phyloP scores from a whole-genome alignment of 768 basidiomycete genomes.

The Pleurotus eryngii region DNA sequence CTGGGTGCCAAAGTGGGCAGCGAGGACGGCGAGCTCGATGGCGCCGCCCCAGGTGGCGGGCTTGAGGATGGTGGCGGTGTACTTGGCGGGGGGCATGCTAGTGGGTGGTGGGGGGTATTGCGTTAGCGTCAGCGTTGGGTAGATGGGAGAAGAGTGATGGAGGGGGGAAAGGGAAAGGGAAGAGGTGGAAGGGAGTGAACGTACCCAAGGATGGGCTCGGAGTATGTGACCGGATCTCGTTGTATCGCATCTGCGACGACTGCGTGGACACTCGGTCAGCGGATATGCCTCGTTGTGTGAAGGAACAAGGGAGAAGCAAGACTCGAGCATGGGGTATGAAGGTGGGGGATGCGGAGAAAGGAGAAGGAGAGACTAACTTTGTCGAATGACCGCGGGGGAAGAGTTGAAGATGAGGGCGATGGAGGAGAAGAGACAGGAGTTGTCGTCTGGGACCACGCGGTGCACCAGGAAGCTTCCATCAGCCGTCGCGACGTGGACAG shows the following conservation, averaged over 20 bases:
- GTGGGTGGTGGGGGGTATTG: background rate
- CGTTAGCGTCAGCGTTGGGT: no score
- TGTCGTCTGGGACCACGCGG: slow-evolving; percentile 94
- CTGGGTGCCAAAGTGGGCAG: slow-evolving; percentile 78
- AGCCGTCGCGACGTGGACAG: slow-evolving; percentile 51
- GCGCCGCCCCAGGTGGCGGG: slow-evolving; percentile 92
- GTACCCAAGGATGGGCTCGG: slow-evolving; percentile 86
- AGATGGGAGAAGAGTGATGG: no score
- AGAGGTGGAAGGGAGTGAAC: slow-evolving; percentile 5
- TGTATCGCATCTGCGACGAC: slow-evolving; percentile 84
- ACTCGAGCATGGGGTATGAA: no score
- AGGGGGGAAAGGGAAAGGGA: no score
- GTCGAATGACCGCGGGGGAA: slow-evolving; percentile 70
- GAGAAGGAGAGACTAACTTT: slow-evolving; percentile 42
- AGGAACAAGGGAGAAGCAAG: background rate
- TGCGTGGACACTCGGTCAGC: slow-evolving; percentile 22
- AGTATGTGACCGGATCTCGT: slow-evolving; percentile 67
- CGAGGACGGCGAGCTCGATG: slow-evolving; percentile 86
- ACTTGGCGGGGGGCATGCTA: slow-evolving; percentile 57
- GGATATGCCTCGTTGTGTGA: background rate
- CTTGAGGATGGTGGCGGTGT: slow-evolving; percentile 78
- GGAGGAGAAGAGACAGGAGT: slow-evolving; percentile 91
- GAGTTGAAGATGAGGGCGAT: slow-evolving; percentile 85
- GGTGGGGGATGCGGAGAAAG: no score
- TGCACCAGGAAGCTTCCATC: slow-evolving; percentile 72